Evolutionary conservation across 1,284 basidiomycete species (phyloP).

Genomic region (Sparassis latifolia): DNA sequence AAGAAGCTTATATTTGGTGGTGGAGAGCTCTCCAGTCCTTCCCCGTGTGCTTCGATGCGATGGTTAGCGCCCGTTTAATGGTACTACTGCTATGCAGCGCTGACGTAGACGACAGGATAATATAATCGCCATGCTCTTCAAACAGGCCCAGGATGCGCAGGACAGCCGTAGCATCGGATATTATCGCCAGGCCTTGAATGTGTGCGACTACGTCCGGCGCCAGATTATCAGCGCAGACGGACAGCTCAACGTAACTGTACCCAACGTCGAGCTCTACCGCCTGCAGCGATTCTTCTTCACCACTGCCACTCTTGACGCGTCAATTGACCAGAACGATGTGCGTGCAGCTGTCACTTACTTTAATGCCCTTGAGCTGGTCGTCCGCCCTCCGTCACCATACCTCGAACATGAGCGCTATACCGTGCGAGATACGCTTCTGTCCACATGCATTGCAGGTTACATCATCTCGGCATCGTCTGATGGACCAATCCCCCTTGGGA

Average conservation of each 20-base stretch:
- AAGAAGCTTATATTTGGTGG: conserved; percentile 25
- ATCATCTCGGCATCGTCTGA: conserved; percentile 11
- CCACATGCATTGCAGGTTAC: conserved; percentile 17
- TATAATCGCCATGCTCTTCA: conserved; percentile 19
- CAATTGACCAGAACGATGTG: conserved; percentile 9
- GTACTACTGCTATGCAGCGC: neutral
- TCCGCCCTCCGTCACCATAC: conserved; percentile 13
- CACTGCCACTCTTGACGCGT: conserved; percentile 16
- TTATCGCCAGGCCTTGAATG: conserved; percentile 17
- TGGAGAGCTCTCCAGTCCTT: conserved; percentile 21
- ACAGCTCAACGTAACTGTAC: conserved; percentile 9
- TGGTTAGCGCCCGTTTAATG: conserved; percentile 10
- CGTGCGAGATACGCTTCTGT: conserved; percentile 19
- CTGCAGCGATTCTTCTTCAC: conserved; percentile 22
- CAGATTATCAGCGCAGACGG: conserved; percentile 13
- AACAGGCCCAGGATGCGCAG: conserved; percentile 11
- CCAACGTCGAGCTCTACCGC: conserved; percentile 15
- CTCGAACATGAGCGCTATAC: conserved; percentile 13
- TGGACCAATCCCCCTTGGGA: conserved; percentile 7
- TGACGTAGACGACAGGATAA: conserved; percentile 15
- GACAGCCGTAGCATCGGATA: conserved; percentile 9
- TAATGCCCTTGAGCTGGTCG: conserved; percentile 17
- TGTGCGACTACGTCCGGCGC: conserved; percentile 17
- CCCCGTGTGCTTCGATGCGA: conserved; percentile 23
- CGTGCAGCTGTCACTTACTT: conserved; percentile 13